Base-by-base conservation (phyloP, 2,329 filamentous ascomycete genomes). In the Decorospora gaudefroyi region DNA sequence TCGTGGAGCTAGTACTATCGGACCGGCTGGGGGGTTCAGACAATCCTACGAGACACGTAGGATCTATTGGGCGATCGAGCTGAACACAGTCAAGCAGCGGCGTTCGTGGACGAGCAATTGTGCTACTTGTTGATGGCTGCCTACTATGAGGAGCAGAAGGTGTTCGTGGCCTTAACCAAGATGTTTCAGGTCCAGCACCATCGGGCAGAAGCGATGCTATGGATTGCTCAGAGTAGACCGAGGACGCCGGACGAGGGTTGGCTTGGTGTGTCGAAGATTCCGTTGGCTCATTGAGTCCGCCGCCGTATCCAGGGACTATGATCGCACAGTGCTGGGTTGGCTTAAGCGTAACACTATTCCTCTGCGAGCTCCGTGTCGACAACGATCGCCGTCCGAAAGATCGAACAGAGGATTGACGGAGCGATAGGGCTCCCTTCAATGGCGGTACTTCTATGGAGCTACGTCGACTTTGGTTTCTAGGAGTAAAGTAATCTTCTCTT, bases 401-500 rank as follows among this genome's bases (percentile, higher is more conserved):
- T 8, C 69, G 62, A n/a, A 68, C 58, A 2, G 72, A 74, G 2
- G 66, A 51, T 13, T 63, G 66, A 16, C 67, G 64, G 16, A 59
- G 52, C 3, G 67, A 42, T 8, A 59, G 51, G 12, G 55, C 45
- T n/a, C 59, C 46, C 13, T 53, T 61, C 2, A 66, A 46, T 6
- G 67, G 64, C 13, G 65, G 57, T 6, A 64, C 39, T 10, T 72
- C 68, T 11, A 64, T 51, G 13, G 59, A 64, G 7, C 51, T 42
- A 60, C 69, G 51, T 51, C 59, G 41, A 55, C 65, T 58, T 19
- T 40, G 16, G 13, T 49, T 38, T 13, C 47, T 53, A 2, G 55
- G 57, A 3, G 59, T 60, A 23, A 71, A 68, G 35, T 71, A 72
- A 34, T 69, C 71, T 26, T 74, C 69, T 15, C 67, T 69, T 36